Evolutionary conservation across 306 rosid genomes (phyloP).

Genomic region (Rosa lucieae): DNA sequence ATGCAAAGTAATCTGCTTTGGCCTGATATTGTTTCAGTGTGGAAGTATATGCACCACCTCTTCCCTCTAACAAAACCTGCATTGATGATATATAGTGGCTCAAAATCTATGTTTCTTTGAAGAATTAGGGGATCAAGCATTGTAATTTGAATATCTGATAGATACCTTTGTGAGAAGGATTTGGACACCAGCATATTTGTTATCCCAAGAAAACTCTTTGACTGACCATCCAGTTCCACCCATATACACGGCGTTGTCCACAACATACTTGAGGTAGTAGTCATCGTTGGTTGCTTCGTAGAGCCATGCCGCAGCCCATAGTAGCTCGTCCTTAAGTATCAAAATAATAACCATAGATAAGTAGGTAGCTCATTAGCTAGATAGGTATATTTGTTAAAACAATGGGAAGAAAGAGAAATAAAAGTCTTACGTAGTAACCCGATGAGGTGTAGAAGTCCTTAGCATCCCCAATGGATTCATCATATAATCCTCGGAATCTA

Average conservation of each 20-base stretch:
- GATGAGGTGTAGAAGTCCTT: constrained; percentile 68
- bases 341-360: neutral
- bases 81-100: neutral
- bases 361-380: neutral
- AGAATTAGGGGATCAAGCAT: neutral
- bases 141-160: neutral
- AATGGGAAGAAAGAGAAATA: neutral
- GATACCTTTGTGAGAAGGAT: constrained; percentile 73
- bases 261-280: constrained; percentile 72
- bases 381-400: neutral
- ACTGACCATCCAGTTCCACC: constrained; percentile 94
- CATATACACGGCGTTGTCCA: constrained; percentile 64
- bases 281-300: constrained; percentile 65
- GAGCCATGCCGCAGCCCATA: constrained; percentile 95
- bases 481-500: constrained; percentile 69
- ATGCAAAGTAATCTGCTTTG: constrained; percentile 81
- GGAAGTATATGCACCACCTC: constrained; percentile 52
- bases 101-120: neutral
- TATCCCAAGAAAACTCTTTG: constrained; percentile 91
- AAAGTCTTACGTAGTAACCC: constrained; percentile 61
- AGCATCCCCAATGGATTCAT: constrained; percentile 53
- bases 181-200: constrained; percentile 85
- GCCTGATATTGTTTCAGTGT: constrained; percentile 78
- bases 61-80: constrained; percentile 72
- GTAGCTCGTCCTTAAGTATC: constrained; percentile 63